phyloP scores from a whole-genome alignment of 768 basidiomycete genomes.

The Suillus sp. region DNA sequence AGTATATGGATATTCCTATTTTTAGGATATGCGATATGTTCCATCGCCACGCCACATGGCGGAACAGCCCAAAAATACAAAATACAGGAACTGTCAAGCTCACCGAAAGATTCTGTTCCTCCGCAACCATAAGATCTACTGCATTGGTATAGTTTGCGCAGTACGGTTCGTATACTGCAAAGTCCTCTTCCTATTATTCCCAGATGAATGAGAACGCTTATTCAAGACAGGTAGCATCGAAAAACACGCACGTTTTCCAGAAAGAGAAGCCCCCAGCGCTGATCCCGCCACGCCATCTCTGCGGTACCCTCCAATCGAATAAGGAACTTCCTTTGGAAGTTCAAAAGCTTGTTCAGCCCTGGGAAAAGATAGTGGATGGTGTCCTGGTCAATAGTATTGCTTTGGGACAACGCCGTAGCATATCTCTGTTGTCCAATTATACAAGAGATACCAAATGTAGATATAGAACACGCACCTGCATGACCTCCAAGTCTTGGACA shows the following conservation, averaged over 20 bases:
- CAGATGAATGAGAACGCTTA: constrained; percentile 4
- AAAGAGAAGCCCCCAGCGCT: constrained; percentile 88
- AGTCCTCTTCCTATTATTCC: constrained; percentile 90
- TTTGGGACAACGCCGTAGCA: constrained; percentile 77
- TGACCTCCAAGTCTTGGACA: constrained; percentile 93
- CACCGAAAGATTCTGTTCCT: constrained; percentile 85
- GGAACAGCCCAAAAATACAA: constrained; percentile 2
- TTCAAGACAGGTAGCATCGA: constrained; percentile 26
- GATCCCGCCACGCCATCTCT: constrained; percentile 79
- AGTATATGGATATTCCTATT: constrained; percentile 25
- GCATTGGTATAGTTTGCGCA: constrained; percentile 94
- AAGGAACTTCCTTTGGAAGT: constrained; percentile 94
- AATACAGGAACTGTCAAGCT: constrained; percentile 36
- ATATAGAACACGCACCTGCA: constrained; percentile 67
- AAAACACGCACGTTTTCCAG: constrained; percentile 70
- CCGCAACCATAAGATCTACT: constrained; percentile 78
- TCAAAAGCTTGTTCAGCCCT: constrained; percentile 90
- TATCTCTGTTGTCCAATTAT: constrained; percentile 67
- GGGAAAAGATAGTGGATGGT: constrained; percentile 96
- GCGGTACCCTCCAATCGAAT: constrained; percentile 87
- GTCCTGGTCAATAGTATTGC: constrained; percentile 88
- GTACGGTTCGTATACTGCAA: constrained; percentile 95
- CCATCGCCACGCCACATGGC: constrained; percentile 31
- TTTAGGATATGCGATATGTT: constrained; percentile 17
- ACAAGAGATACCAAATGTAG: constrained; percentile 12